Evolutionary conservation across 352 stramenopile species (phyloP), one percentile per base, ranked within the genome.

Genomic region (Pythium sukuiense): DNA sequence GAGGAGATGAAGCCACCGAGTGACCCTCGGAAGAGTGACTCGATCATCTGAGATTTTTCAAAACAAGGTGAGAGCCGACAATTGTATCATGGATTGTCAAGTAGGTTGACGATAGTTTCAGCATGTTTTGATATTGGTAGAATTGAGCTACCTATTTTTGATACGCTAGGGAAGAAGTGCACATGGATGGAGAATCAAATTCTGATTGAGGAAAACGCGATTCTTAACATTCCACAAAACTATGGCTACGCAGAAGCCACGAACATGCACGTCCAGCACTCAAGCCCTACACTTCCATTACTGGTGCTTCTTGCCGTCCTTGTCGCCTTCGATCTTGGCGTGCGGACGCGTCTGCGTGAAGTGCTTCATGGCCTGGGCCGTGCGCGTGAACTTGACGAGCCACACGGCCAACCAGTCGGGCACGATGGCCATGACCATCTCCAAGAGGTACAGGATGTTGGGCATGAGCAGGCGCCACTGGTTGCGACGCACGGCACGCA

Each of bases 381-480:
- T 55, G 60, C 69, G 57, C 32, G 58, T 63, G 20, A 76, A 39
- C 24, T 63, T 62, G 39, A 64, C 41, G 6, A 76, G 48, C 39
- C 52, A 64, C 18, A 59, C 35, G n/a, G 33, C 30, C 26, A 76
- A 18, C 49, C 59, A 73, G 37, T 72, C 69, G 27, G 69, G 69
- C 65, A 72, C 13, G 20, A 76, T 6, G 24, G 29, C 48, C 43
- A 65, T 59, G n/a, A 67, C 5, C 33, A 70, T 30, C 54, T 76
- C 69, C 2, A 76, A 16, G 1, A 73, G 1, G 41, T 70, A 67
- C 0, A 73, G 30, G 6, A 68, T 62, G 33, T 43, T 57, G 14
- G 71, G 71, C 63, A 75, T 65, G 8, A 77, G 33, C 37, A 77
- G 43, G 0, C 67, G 67, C 67, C 68, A 72, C 59, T 78, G 61